Evolutionary conservation across 371 early-diverging fungal genomes (phyloP).

Genomic region (Sporodiniella umbellata): DNA sequence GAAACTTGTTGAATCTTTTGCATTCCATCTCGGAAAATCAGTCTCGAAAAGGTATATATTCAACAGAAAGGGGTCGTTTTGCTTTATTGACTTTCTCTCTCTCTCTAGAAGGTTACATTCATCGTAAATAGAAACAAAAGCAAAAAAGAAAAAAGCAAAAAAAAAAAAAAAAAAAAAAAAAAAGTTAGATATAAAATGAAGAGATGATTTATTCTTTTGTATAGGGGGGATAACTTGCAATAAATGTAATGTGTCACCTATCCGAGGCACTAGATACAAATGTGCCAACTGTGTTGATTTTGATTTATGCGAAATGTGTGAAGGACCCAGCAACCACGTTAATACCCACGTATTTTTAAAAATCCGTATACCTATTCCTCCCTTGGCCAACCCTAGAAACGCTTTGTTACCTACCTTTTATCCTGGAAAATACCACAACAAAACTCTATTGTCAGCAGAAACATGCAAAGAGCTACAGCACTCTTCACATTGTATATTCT

Average conservation of each 20-base stretch:
- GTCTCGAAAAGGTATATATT: slow-evolving; percentile 69
- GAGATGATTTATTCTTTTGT: no score
- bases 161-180: not conserved
- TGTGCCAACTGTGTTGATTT: slow-evolving; percentile 92
- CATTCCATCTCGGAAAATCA: slow-evolving; percentile 88
- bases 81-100: not conserved
- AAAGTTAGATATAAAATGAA: not conserved
- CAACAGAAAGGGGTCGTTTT: no score
- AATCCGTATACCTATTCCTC: slow-evolving; percentile 92
- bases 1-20: slow-evolving; percentile 71
- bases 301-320: slow-evolving; percentile 93
- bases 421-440: slow-evolving; percentile 52
- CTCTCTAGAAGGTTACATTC: slow-evolving; percentile 72
- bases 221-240: slow-evolving; percentile 89
- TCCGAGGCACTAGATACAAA: slow-evolving; percentile 89
- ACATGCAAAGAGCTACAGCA: slow-evolving; percentile 49
- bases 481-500: slow-evolving; percentile 67
- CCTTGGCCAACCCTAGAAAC: slow-evolving; percentile 82
- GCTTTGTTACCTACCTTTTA: slow-evolving; percentile 82
- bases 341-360: slow-evolving; percentile 88
- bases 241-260: slow-evolving; percentile 81
- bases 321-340: slow-evolving; percentile 70
- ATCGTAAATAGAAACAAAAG: slow-evolving; percentile 51
- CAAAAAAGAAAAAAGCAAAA: not conserved
- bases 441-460: slow-evolving; percentile 30